Evolutionary conservation across 441 rosid species (phyloP).

Genomic region (Dalechampia spathulata): DNA sequence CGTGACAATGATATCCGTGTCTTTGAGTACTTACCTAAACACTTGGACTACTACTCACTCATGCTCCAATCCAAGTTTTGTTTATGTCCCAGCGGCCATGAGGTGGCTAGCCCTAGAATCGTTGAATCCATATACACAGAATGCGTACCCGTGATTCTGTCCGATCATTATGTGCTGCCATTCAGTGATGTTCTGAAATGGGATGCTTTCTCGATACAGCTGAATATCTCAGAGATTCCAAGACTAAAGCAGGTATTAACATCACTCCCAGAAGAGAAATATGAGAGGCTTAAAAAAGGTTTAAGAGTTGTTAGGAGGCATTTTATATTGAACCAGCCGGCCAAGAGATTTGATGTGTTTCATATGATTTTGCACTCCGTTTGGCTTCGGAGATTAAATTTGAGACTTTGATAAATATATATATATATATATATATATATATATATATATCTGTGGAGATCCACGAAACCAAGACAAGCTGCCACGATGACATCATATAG

Average conservation of each 20-base stretch:
- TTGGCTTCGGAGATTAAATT: slow-evolving; percentile 81
- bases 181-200: slow-evolving; percentile 79
- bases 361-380: slow-evolving; percentile 85
- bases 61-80: slow-evolving; percentile 79
- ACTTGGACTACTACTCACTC: slow-evolving; percentile 47
- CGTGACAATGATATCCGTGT: slow-evolving; percentile 50
- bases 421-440: too few relatives aligned
- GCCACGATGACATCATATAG: too few relatives aligned
- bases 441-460: too few relatives aligned
- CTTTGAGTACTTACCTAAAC: slow-evolving; percentile 59
- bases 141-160: slow-evolving; percentile 83
- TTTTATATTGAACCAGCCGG: slow-evolving; percentile 66
- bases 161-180: slow-evolving; percentile 65
- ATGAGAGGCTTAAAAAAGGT: slow-evolving; percentile 45
- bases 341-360: slow-evolving; percentile 67
- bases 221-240: slow-evolving; percentile 54
- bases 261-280: slow-evolving; percentile 46
- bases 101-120: slow-evolving; percentile 90
- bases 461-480: too few relatives aligned
- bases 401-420: too few relatives aligned
- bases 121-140: slow-evolving; percentile 78
- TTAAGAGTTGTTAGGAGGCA: slow-evolving; percentile 52
- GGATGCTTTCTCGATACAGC: slow-evolving; percentile 64
- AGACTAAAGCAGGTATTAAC: slow-evolving; percentile 59
- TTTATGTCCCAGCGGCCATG: slow-evolving; percentile 88